Evolutionary conservation across 2,329 filamentous ascomycete genomes (phyloP).

Genomic region (Fusarium sarcochroum): DNA sequence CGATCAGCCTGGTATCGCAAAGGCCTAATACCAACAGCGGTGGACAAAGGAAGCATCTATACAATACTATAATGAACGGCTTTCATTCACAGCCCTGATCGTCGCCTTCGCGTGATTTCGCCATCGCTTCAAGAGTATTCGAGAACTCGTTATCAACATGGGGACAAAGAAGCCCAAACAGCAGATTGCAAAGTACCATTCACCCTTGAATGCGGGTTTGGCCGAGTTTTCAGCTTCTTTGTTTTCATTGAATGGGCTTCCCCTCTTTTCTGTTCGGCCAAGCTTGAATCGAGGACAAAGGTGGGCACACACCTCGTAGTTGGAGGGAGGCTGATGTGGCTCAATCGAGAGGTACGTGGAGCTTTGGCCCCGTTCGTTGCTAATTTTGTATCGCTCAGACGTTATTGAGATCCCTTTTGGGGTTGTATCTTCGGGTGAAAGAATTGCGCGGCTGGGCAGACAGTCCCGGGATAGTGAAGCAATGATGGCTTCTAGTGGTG

Average conservation of each 20-base stretch:
- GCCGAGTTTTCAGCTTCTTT: slow-evolving; percentile 23
- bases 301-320: not conserved
- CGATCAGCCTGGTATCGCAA: not conserved
- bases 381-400: slow-evolving; percentile 29
- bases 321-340: slow-evolving; percentile 3
- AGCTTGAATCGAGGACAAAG: slow-evolving; percentile 26
- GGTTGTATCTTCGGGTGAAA: not conserved
- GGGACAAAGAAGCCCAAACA: slow-evolving; percentile 22
- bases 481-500: not conserved
- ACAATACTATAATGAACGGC: slow-evolving; percentile 29
- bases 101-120: slow-evolving; percentile 21
- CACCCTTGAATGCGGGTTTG: not conserved
- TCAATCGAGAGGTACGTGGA: not conserved
- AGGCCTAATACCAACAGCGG: not conserved
- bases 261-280: slow-evolving; percentile 22
- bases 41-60: slow-evolving; percentile 22
- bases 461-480: not conserved
- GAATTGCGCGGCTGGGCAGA: not conserved
- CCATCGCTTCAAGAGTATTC: not conserved
- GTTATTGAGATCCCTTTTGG: slow-evolving; percentile 37
- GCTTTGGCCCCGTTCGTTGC: slow-evolving; percentile 5
- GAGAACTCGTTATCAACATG: not conserved
- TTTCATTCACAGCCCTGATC: slow-evolving; percentile 1
- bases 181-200: not conserved
- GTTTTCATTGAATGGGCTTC: slow-evolving; percentile 11